Evolutionary conservation across 2,329 filamentous ascomycete genomes (phyloP), one percentile per base, ranked within the genome.

Genomic region (Magnaporthiopsis rhizophila): DNA sequence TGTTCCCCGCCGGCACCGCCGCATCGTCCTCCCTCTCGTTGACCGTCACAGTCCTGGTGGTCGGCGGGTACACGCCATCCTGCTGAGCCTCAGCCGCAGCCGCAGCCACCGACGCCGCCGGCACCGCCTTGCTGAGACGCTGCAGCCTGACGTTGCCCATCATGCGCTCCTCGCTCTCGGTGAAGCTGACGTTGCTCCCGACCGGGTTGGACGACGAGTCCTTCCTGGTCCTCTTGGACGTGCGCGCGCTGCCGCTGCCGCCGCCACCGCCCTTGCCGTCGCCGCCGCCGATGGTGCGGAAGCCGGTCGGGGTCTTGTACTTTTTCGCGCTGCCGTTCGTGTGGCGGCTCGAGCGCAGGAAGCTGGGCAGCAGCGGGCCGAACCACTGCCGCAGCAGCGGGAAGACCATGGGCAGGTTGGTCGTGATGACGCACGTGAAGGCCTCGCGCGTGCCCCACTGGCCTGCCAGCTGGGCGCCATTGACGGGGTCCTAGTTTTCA

Each of bases 261-360:
- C 69, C 75, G 1, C 69, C 75, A 2, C 75, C 75, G 28, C 78
- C 76, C 2, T 74, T 77, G 24, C 73, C 74, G 66, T 76, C 72
- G 21, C 74, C 76, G 13, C 72, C 77, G 2, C 77, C 77, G 26
- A 79, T 78, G 6, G 77, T 79, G 26, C 74, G 75, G 67, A 78
- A 72, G 3, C 74, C 74, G 18, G 70, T 73, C 0, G 76, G 75
- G 1, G 71, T 61, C 59, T 77, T 75, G 66, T 77, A 76, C 36
- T 72, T 73, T 13, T 73, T 74, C 2, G 18, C 21, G 18, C 21
- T 11, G 45, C 7, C 45, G 45, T 21, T 53, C 45, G 45, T 53
- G 45, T 53, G 11, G 32, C 75, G 72, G 2, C 76, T 74, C 2
- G 77, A 77, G 12, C 74, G 72, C 24, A 79, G 69, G 13, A 73